Percentiles rank a stretch among this genome's conserved stretches.
Evolutionary conservation across 345 rosid genomes (phyloP).

Genomic region (Salix arbutifolia): DNA sequence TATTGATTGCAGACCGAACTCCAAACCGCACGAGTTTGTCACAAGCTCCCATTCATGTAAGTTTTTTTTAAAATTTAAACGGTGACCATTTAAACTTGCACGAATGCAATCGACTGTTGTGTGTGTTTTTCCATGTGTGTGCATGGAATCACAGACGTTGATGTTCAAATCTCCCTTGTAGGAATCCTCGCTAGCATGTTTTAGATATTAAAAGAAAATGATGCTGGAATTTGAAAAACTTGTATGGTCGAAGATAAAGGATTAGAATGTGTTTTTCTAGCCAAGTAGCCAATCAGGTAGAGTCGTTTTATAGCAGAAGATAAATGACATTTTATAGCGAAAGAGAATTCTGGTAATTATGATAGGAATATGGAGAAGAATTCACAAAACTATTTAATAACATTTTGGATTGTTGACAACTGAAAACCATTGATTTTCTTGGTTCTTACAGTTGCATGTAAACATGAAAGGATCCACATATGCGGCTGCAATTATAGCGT

Average conservation of each 20-base stretch:
- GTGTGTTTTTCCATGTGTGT: no score
- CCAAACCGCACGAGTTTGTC: constrained; percentile 27
- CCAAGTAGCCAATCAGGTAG: no score
- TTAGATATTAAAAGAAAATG: not conserved
- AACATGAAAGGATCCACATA: constrained; percentile 6
- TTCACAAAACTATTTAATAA: no score
- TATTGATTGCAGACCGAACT: constrained; percentile 51
- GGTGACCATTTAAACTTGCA: not conserved
- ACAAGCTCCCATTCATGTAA: constrained; percentile 33
- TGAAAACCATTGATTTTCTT: no score
- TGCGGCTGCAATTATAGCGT: constrained; percentile 17
- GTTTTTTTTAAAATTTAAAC: not conserved
- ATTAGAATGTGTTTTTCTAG: no score
- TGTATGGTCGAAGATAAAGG: no score
- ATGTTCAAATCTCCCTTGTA: no score
- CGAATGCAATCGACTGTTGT: not conserved
- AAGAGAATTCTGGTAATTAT: not conserved
- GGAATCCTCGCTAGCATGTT: not conserved
- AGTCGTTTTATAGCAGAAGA: not conserved
- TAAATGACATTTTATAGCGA: not conserved
- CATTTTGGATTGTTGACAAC: no score
- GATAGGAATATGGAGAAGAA: no score
- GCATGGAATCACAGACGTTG: no score
- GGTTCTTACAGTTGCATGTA: constrained; percentile 18
- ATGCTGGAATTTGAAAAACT: not conserved